Evolutionary conservation across 1,284 basidiomycete genomes (phyloP), one percentile per base, ranked within the genome.

Genomic region (Marasmius sp.): DNA sequence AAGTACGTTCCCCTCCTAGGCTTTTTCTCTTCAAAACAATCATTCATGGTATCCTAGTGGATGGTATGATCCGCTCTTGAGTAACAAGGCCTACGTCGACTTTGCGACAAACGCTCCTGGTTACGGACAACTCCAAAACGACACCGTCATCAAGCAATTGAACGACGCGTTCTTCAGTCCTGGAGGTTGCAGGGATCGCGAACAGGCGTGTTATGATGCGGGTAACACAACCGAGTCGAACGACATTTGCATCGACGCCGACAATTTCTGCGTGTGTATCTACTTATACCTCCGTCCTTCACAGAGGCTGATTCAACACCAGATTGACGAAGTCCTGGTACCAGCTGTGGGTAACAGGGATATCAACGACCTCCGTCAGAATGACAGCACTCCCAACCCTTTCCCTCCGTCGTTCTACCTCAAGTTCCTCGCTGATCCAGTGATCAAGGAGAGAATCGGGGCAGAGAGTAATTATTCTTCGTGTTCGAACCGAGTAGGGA

Each of bases 11-110:
- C 12, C 45, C 2, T 33, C 2, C 11, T 43, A 34, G 5, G 22
- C 1, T 48, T 38, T 20, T 34, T 16, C n/a, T 27, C 38, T n/a
- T 47, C 56, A 63, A 59, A 39, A 27, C 57, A 20, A 47, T 8
- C 27, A 50, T 52, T 51, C 62, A 4, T 60, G 27, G 5, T 58
- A 5, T 8, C 16, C 33, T 36, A 89, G 87, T 64, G 86, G 86
- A 38, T 87, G 87, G 87, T 85, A 79, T 59, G 87, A 89, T 65
- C 85, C 87, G 0, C 75, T 87, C 27, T 76, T 88, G 49, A 87
- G 88, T 65, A 82, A 85, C 66, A 68, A 85, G 64, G 82, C 87
- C 6, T 88, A 85, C 62, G 77, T 89, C 60, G 77, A 78, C 49
- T 89, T 88, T 62, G 84, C 85, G 0, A 81, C 79, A 0, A 69